Evolutionary conservation across 2,329 filamentous ascomycete species (phyloP).

Genomic region (Scedosporium minutisporum): DNA sequence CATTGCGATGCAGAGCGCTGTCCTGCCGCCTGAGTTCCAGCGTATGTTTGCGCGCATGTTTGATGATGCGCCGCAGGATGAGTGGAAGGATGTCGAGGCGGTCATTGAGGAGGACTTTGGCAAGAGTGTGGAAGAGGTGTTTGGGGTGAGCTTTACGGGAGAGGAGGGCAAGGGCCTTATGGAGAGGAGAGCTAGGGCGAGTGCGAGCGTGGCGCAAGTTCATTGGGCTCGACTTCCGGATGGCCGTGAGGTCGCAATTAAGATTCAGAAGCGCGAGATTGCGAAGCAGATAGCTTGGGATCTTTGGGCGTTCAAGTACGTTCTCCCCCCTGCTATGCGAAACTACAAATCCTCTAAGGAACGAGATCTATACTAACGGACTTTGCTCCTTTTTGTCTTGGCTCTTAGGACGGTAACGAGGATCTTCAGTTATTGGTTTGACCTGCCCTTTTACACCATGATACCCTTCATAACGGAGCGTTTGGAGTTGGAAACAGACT

Average conservation of each 20-base stretch:
- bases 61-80: slow-evolving; percentile 90
- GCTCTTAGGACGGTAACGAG: slow-evolving; percentile 58
- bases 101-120: slow-evolving; percentile 87
- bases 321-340: slow-evolving; percentile 4
- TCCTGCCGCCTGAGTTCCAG: slow-evolving; percentile 89
- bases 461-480: slow-evolving; percentile 91
- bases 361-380: too few species aligned
- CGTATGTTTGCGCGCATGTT: slow-evolving; percentile 96
- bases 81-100: slow-evolving; percentile 73
- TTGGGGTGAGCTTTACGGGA: slow-evolving; percentile 73
- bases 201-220: slow-evolving; percentile 91
- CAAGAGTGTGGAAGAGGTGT: slow-evolving; percentile 77
- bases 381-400: neutral
- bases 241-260: slow-evolving; percentile 86
- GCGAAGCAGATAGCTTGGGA: slow-evolving; percentile 87
- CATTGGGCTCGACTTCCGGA: slow-evolving; percentile 85
- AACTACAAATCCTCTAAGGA: neutral
- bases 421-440: slow-evolving; percentile 80
- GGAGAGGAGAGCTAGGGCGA: slow-evolving; percentile 55
- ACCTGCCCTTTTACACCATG: slow-evolving; percentile 82
- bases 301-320: slow-evolving; percentile 84
- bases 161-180: slow-evolving; percentile 58
- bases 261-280: slow-evolving; percentile 95
- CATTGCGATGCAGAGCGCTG: slow-evolving; percentile 94
- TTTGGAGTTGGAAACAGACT: slow-evolving; percentile 89